Conservation (phyloP, 2,329 filamentous ascomycete genomes). For the Camillea tinctor region DNA sequence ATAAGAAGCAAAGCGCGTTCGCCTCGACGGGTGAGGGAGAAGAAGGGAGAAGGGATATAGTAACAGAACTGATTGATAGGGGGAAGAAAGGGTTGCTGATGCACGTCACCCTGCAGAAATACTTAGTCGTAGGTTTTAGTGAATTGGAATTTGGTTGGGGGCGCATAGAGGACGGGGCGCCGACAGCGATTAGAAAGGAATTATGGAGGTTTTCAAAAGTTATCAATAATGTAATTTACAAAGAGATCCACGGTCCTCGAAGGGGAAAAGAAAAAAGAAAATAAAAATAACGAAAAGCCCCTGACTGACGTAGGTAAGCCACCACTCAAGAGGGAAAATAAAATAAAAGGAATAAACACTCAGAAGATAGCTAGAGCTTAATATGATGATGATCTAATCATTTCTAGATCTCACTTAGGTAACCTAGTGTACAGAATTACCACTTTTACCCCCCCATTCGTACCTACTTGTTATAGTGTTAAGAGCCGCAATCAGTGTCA, state of each 20-base stretch:
- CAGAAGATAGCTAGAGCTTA: not conserved
- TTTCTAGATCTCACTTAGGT: too few relatives aligned
- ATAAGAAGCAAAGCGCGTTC: not conserved
- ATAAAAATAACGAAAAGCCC: too few relatives aligned
- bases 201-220: not conserved
- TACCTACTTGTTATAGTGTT: not conserved
- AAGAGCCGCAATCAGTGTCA: not conserved
- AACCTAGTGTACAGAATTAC: too few relatives aligned
- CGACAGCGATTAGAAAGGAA: not conserved
- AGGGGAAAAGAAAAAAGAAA: too few relatives aligned
- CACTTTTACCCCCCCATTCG: not conserved
- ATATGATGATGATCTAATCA: not conserved
- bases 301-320: not conserved
- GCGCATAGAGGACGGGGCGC: not conserved
- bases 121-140: not conserved
- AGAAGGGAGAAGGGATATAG: not conserved
- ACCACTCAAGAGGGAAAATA: too few relatives aligned
- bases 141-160: not conserved
- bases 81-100: not conserved
- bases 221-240: not conserved
- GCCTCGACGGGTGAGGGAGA: too few relatives aligned
- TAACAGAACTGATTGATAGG: not conserved
- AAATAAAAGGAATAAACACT: too few relatives aligned
- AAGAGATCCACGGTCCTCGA: not conserved
- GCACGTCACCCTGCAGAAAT: slow-evolving; percentile 4